These are phyloP conservation scores for Spiromastix sp. DNA, from an alignment of 2,329 filamentous ascomycete genomes.

Conservation along the genomic window DNA sequence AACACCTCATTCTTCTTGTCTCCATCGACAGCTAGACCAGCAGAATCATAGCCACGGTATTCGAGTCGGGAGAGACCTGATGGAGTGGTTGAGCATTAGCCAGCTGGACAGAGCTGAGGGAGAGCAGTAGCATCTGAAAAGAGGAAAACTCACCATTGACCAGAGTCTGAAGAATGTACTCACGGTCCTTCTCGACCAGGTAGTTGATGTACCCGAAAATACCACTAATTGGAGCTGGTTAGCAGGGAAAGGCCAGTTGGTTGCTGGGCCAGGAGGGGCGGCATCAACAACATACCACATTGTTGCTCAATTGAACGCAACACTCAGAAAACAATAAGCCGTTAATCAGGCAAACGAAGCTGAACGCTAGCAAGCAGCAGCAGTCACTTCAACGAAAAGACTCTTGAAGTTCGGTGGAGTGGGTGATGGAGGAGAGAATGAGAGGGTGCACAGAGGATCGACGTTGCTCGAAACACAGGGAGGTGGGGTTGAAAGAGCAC, in stretches of 20 bases:
- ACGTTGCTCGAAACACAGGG: not conserved
- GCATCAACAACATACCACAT: constrained; percentile 2
- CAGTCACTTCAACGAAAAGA: too few relatives aligned
- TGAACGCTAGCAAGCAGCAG: too few relatives aligned
- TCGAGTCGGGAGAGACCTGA: constrained; percentile 87
- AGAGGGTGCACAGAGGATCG: too few relatives aligned
- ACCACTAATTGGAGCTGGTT: constrained; percentile 47
- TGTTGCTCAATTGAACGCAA: not conserved
- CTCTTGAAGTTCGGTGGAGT: not conserved
- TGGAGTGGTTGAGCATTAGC: constrained; percentile 14
- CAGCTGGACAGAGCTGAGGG: constrained; percentile 7
- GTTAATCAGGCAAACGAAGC: not conserved
- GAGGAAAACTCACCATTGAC: constrained; percentile 66
- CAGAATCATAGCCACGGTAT: constrained; percentile 97
- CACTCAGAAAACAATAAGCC: not conserved
- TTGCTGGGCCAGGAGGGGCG: not conserved
- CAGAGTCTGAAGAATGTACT: constrained; percentile 89
- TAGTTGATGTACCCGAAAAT: constrained; percentile 99
- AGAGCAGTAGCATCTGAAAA: not conserved
- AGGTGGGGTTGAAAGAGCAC: not conserved
- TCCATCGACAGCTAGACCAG: constrained; percentile 88
- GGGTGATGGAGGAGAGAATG: not conserved
- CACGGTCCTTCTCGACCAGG: constrained; percentile 95
- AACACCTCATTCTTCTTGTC: constrained; percentile 98
- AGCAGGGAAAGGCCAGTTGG: not conserved